Percentiles rank a stretch among this genome's conserved stretches.
Conservation (phyloP, 2,329 filamentous ascomycete species). For the Metarhizium brunneum region DNA sequence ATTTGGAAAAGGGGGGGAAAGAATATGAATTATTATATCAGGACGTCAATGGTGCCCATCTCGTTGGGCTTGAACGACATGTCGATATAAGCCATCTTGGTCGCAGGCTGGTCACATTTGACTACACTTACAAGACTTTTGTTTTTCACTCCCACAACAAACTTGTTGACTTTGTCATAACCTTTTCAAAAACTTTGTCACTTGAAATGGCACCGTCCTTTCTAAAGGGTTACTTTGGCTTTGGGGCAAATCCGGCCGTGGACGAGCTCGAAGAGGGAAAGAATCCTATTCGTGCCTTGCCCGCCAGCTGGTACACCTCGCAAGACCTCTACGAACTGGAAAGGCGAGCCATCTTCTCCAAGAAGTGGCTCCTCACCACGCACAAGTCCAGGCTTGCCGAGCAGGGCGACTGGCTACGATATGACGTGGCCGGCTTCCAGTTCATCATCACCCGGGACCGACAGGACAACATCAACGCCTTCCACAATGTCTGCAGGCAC, state of each 20-base stretch:
- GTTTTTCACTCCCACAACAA: not conserved
- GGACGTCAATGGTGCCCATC: slow-evolving; percentile 2
- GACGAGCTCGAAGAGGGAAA: slow-evolving; percentile 15
- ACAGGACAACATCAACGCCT: slow-evolving; percentile 43
- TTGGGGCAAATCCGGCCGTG: slow-evolving; percentile 15
- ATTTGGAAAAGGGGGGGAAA: not conserved
- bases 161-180: not conserved
- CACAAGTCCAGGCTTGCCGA: slow-evolving; percentile 40
- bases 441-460: slow-evolving; percentile 44
- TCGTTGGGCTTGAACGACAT: too few species aligned
- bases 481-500: slow-evolving; percentile 55
- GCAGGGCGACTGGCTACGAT: slow-evolving; percentile 47
- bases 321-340: slow-evolving; percentile 48
- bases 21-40: slow-evolving; percentile 9
- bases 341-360: slow-evolving; percentile 46
- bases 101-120: too few species aligned
- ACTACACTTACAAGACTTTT: not conserved
- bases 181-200: not conserved
- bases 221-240: slow-evolving; percentile 28
- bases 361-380: slow-evolving; percentile 46
- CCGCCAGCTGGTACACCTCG: slow-evolving; percentile 41
- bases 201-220: slow-evolving; percentile 15
- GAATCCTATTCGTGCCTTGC: slow-evolving; percentile 27
- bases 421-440: slow-evolving; percentile 43
- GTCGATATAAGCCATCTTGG: too few species aligned